A percentile compares a stretch with the other conserved stretches of the same genome.
These are phyloP conservation scores for Ogataea trehalophila DNA, from an alignment of 805 yeast species.

Conservation along the genomic window DNA sequence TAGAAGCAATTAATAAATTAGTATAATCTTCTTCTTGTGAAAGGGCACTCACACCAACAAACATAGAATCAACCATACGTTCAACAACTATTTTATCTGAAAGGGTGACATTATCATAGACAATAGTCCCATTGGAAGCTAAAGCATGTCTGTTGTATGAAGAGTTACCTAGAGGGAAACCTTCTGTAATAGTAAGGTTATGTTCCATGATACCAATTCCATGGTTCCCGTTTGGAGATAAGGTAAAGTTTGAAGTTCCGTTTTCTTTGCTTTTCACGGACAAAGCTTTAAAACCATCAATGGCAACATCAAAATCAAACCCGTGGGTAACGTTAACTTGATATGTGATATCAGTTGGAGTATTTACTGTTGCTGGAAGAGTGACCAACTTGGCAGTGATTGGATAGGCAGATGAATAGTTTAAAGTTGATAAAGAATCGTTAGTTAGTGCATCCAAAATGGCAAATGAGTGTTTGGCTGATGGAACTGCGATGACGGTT, in stretches of 20 bases:
- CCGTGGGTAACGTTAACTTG: conserved; percentile 27
- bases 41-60: background rate
- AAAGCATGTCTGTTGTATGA: conserved; percentile 29
- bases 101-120: conserved; percentile 23
- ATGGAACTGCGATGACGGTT: conserved; percentile 20
- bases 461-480: conserved; percentile 23
- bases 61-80: background rate
- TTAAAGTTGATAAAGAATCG: conserved; percentile 15
- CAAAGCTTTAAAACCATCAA: conserved; percentile 22
- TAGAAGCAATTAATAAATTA: background rate
- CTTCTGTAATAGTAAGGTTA: conserved; percentile 26
- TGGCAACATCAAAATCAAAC: conserved; percentile 10
- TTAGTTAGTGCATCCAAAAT: conserved; percentile 19
- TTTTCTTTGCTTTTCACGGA: conserved; percentile 32
- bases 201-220: conserved; percentile 39
- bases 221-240: conserved; percentile 41
- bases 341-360: conserved; percentile 24
- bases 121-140: conserved; percentile 28
- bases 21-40: background rate
- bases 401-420: conserved; percentile 27
- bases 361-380: conserved; percentile 7
- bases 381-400: conserved; percentile 22
- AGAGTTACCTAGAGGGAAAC: conserved; percentile 17
- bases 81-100: background rate
- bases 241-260: conserved; percentile 40